Conservation (phyloP, 208 protist genomes). For the Leishmania major region DNA sequence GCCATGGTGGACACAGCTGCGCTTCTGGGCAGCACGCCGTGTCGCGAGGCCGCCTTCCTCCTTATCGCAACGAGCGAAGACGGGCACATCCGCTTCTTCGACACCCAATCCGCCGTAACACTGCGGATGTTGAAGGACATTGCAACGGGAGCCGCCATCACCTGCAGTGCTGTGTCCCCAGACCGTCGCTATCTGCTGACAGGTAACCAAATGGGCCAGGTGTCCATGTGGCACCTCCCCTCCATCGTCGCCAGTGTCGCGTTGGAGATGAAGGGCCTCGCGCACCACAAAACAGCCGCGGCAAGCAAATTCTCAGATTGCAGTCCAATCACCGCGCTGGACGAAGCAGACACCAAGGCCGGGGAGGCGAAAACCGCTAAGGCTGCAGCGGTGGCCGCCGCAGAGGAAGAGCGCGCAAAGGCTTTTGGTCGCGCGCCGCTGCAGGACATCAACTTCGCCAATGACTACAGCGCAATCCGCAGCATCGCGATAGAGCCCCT, state of each 20-base stretch:
- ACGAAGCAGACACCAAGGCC: background rate
- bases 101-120: conserved; percentile 42
- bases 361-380: conserved; percentile 8
- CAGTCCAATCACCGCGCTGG: background rate
- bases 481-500: conserved; percentile 80
- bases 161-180: conserved; percentile 71
- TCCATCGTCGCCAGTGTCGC: conserved; percentile 65
- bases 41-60: conserved; percentile 39
- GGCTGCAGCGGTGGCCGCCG: background rate
- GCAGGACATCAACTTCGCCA: conserved; percentile 77
- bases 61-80: conserved; percentile 80
- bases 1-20: conserved; percentile 13
- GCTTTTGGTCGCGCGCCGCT: conserved; percentile 52
- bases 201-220: conserved; percentile 81
- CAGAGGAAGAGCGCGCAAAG: conserved; percentile 19
- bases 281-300: conserved; percentile 2
- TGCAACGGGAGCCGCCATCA: conserved; percentile 76
- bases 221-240: conserved; percentile 86
- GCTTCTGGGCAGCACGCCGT: conserved; percentile 8
- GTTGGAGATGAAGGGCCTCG: conserved; percentile 33
- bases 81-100: conserved; percentile 86
- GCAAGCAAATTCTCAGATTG: background rate
- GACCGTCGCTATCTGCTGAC: conserved; percentile 77
- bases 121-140: conserved; percentile 76
- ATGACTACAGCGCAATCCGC: conserved; percentile 83